Conservation (phyloP, 306 rosid species). For the Inga oerstediana region DNA sequence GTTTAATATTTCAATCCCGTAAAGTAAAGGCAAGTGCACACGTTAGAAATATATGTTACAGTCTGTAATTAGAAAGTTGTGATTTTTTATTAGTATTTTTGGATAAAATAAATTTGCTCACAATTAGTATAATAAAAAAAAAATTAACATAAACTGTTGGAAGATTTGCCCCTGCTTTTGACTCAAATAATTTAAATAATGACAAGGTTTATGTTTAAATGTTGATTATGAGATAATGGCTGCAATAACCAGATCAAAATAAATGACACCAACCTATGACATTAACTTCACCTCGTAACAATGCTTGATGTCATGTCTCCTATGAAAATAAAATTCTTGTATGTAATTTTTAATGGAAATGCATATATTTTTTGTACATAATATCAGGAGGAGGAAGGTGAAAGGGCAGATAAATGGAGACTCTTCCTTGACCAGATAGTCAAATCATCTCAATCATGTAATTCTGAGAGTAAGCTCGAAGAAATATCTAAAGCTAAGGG, state of each 20-base stretch:
- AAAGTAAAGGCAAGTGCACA: neutral
- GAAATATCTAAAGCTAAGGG: slow-evolving; percentile 25
- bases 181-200: neutral
- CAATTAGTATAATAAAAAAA: neutral
- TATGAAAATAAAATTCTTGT: neutral
- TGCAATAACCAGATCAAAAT: slow-evolving; percentile 10
- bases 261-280: slow-evolving; percentile 8
- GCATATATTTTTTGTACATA: slow-evolving; percentile 29
- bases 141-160: neutral
- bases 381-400: slow-evolving; percentile 87
- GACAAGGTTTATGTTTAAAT: neutral
- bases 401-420: slow-evolving; percentile 77
- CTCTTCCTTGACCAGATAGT: slow-evolving; percentile 65
- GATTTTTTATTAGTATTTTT: neutral
- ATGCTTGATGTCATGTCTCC: neutral
- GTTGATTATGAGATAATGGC: slow-evolving; percentile 19
- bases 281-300: slow-evolving; percentile 3
- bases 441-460: slow-evolving; percentile 41
- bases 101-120: neutral
- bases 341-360: neutral
- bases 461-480: slow-evolving; percentile 30
- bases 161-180: neutral
- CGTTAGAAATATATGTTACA: neutral
- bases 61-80: neutral
- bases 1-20: slow-evolving; percentile 30